A percentile compares a stretch with the other conserved stretches of the same genome.
These are phyloP conservation scores for Termitomyces eurrhizus DNA, from an alignment of 768 basidiomycete genomes.

Conservation along the genomic window DNA sequence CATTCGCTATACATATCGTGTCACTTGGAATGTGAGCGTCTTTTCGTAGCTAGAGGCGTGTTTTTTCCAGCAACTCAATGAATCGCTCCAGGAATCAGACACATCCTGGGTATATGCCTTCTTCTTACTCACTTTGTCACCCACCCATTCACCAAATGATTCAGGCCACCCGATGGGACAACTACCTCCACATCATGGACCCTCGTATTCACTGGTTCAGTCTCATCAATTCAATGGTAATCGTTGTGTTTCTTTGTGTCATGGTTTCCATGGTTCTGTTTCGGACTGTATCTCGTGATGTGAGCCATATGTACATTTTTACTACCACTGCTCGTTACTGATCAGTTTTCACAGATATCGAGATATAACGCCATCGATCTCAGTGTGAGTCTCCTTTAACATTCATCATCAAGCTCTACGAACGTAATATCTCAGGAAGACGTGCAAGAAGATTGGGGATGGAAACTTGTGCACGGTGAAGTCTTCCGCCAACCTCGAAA, in stretches of 20 bases:
- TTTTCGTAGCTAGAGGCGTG: not conserved
- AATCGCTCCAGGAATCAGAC: constrained; percentile 62
- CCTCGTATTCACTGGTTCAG: constrained; percentile 97
- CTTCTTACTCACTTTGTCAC: not conserved
- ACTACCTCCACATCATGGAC: constrained; percentile 91
- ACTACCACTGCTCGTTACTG: not conserved
- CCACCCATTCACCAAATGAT: not conserved
- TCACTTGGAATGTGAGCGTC: constrained; percentile 75
- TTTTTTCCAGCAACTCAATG: constrained; percentile 1
- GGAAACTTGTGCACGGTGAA: constrained; percentile 97
- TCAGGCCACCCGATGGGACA: constrained; percentile 95
- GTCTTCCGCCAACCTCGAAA: constrained; percentile 84
- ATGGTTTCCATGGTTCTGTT: constrained; percentile 93
- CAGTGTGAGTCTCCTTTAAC: constrained; percentile 46
- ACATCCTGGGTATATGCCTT: constrained; percentile 65
- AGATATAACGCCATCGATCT: constrained; percentile 96
- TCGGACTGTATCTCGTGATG: constrained; percentile 86
- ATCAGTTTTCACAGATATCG: constrained; percentile 52
- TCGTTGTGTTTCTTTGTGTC: constrained; percentile 84
- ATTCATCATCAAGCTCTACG: not conserved
- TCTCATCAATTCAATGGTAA: constrained; percentile 87
- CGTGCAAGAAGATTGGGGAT: constrained; percentile 97
- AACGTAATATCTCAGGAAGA: constrained; percentile 58
- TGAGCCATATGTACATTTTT: constrained; percentile 29
- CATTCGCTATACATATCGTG: constrained; percentile 83